Percentiles rank a stretch among this genome's conserved stretches.
Evolutionary conservation across 441 rosid species (phyloP).

Genomic region (Pelargonium cotyledonis): DNA sequence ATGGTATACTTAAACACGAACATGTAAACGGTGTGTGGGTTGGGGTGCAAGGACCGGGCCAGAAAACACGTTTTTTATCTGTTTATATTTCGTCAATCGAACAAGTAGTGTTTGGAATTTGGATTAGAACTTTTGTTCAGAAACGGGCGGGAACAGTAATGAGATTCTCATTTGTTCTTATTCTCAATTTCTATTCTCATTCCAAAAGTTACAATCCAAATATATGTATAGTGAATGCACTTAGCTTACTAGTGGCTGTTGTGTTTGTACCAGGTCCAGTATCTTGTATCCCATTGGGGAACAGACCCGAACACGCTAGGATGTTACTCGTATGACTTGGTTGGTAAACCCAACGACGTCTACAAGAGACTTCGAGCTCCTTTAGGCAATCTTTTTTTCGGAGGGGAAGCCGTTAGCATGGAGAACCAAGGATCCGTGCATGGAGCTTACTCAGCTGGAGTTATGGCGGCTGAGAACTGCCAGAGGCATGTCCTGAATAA

Average conservation of each 20-base stretch:
- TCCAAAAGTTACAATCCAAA: no score
- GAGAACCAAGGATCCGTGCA: slow-evolving; percentile 88
- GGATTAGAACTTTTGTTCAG: no score
- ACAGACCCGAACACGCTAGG: slow-evolving; percentile 73
- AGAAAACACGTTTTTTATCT: no score
- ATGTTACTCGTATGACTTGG: slow-evolving; percentile 66
- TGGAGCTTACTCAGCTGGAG: slow-evolving; percentile 77
- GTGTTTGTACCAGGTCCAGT: slow-evolving; percentile 43
- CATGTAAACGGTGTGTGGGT: no score
- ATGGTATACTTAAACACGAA: no score
- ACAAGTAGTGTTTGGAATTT: no score
- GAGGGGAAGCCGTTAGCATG: slow-evolving; percentile 79
- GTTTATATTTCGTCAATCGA: no score
- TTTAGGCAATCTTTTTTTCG: slow-evolving; percentile 63
- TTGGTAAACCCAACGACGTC: slow-evolving; percentile 60
- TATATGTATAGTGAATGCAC: no score
- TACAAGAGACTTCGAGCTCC: slow-evolving; percentile 67
- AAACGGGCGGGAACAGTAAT: no score
- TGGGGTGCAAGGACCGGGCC: no score
- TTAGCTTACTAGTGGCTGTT: neutral
- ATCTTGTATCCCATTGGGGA: slow-evolving; percentile 74
- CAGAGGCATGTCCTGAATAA: slow-evolving; percentile 39
- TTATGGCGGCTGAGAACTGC: slow-evolving; percentile 60
- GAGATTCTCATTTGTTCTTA: no score
- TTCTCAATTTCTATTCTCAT: no score